Conservation (phyloP, 2,329 filamentous ascomycete genomes). For the Talaromyces verruculosus region DNA sequence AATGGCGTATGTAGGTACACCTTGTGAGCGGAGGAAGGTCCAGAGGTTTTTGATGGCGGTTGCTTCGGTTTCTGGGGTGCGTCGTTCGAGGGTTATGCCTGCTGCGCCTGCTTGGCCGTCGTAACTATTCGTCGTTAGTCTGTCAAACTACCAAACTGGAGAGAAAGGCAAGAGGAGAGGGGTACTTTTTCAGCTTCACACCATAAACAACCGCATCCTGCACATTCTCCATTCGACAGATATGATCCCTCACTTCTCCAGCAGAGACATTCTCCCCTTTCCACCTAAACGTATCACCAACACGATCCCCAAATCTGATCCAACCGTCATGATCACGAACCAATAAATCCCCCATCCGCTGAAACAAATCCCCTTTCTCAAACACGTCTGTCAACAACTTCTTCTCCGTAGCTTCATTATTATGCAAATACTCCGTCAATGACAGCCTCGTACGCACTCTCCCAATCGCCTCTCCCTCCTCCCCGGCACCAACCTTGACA, state of each 20-base stretch:
- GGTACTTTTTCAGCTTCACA: slow-evolving; percentile 43
- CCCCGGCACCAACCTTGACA: slow-evolving; percentile 36
- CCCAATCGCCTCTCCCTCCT: slow-evolving; percentile 50
- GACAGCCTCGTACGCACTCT: slow-evolving; percentile 42
- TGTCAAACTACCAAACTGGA: no score
- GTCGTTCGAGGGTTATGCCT: slow-evolving; percentile 45
- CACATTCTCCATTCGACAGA: slow-evolving; percentile 42
- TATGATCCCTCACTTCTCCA: slow-evolving; percentile 48
- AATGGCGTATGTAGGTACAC: slow-evolving; percentile 49
- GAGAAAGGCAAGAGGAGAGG: not conserved
- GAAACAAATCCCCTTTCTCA: slow-evolving; percentile 47
- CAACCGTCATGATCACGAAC: slow-evolving; percentile 44
- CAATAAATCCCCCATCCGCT: slow-evolving; percentile 49
- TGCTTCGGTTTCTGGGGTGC: slow-evolving; percentile 30
- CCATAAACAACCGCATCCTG: slow-evolving; percentile 49
- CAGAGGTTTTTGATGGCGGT: slow-evolving; percentile 43
- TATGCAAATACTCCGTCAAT: slow-evolving; percentile 45
- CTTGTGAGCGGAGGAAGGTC: slow-evolving; percentile 42
- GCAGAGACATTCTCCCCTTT: slow-evolving; percentile 54
- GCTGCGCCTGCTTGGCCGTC: slow-evolving; percentile 52
- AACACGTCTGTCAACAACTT: slow-evolving; percentile 49
- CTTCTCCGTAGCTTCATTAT: slow-evolving; percentile 45
- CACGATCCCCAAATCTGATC: slow-evolving; percentile 48
- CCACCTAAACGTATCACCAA: slow-evolving; percentile 66
- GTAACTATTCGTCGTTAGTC: slow-evolving; percentile 35